These are phyloP conservation scores for Sicyos baderoa DNA, from an alignment of 306 rosid genomes.

Conservation along the genomic window DNA sequence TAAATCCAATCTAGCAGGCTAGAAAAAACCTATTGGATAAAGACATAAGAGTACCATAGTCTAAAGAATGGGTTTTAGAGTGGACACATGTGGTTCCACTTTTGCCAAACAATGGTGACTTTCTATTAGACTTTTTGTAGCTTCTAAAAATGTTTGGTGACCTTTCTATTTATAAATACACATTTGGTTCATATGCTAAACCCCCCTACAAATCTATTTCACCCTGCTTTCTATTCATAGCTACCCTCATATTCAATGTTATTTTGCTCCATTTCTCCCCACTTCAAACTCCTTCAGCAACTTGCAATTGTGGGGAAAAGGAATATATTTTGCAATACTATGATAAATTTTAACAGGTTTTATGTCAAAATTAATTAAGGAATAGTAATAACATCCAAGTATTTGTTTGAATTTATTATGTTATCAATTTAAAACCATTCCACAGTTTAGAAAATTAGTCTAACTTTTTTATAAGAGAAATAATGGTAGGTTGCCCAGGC, in stretches of 20 bases:
- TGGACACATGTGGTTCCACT: slow-evolving; percentile 29
- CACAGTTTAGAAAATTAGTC: not conserved
- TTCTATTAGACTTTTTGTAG: slow-evolving; percentile 34
- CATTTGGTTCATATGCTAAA: slow-evolving; percentile 32
- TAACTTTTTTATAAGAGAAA: no score
- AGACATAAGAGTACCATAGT: slow-evolving; percentile 18
- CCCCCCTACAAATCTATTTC: slow-evolving; percentile 24
- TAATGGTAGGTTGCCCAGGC: no score
- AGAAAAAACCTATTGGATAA: slow-evolving; percentile 26
- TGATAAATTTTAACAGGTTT: no score
- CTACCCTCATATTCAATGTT: not conserved
- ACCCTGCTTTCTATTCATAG: slow-evolving; percentile 1
- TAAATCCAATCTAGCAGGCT: slow-evolving; percentile 22
- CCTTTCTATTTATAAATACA: slow-evolving; percentile 21
- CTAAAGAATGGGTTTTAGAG: slow-evolving; percentile 18
- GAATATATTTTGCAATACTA: no score
- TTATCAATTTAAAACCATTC: not conserved
- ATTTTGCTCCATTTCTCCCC: slow-evolving; percentile 25
- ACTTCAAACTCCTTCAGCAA: not conserved
- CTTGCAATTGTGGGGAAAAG: not conserved
- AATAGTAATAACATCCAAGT: not conserved
- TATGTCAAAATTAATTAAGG: no score
- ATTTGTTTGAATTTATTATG: no score
- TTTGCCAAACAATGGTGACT: slow-evolving; percentile 30
- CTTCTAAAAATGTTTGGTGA: slow-evolving; percentile 29